These are phyloP conservation scores for Teunomyces tritomae DNA, from an alignment of 805 yeast species.

Conservation along the genomic window DNA sequence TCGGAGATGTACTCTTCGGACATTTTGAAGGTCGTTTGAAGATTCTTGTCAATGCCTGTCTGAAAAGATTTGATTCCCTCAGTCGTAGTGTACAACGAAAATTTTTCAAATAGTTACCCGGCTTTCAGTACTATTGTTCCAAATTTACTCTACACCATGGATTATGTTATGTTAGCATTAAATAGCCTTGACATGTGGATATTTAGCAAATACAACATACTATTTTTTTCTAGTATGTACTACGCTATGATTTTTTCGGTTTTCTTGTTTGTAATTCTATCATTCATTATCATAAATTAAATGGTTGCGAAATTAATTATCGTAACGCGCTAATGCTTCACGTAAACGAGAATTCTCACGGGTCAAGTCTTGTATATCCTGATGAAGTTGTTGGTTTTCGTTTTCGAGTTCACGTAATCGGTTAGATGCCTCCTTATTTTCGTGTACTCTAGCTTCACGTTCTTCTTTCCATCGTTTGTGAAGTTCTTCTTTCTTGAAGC, in stretches of 20 bases:
- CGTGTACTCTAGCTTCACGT: slow-evolving; percentile 65
- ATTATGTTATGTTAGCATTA: too few relatives aligned
- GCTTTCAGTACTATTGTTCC: background rate
- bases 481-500: slow-evolving; percentile 44
- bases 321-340: background rate
- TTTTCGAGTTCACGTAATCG: slow-evolving; percentile 52
- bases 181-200: too few relatives aligned
- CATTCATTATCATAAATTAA: background rate
- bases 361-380: background rate
- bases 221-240: too few relatives aligned
- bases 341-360: slow-evolving; percentile 1
- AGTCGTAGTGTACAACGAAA: background rate
- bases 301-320: slow-evolving; percentile 3
- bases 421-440: slow-evolving; percentile 52
- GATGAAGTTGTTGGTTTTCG: slow-evolving; percentile 38
- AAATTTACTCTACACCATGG: too few relatives aligned
- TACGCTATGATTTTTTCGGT: too few relatives aligned
- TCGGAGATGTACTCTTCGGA: slow-evolving; percentile 19
- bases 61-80: slow-evolving; percentile 1
- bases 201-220: too few relatives aligned
- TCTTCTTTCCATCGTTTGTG: slow-evolving; percentile 67
- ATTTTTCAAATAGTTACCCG: background rate
- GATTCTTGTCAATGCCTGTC: background rate
- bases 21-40: slow-evolving; percentile 7
- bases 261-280: background rate